Evolutionary conservation across 108 stramenopile species (phyloP).

Genomic region (Phaeodactylum tricornutum): DNA sequence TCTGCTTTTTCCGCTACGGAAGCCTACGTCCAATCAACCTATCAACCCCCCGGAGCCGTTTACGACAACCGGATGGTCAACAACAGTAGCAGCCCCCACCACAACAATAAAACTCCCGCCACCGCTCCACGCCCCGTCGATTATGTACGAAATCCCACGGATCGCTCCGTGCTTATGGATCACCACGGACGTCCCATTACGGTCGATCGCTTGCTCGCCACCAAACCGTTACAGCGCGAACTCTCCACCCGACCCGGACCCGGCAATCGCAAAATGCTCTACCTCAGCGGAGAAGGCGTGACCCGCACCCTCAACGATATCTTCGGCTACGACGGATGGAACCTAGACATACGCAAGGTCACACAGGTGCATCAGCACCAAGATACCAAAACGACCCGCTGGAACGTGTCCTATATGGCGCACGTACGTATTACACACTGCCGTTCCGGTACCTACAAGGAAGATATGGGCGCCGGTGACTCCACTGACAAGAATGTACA

Average conservation of each 20-base stretch:
- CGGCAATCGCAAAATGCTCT: conserved; percentile 61
- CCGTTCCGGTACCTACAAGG: conserved; percentile 44
- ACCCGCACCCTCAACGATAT: conserved; percentile 73
- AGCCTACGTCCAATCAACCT: no score
- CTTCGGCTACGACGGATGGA: conserved; percentile 82
- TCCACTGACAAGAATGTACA: conserved; percentile 52
- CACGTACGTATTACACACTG: conserved; percentile 58
- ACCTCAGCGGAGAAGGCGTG: conserved; percentile 70
- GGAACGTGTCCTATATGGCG: conserved; percentile 51
- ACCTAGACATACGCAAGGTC: conserved; percentile 44
- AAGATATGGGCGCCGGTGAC: conserved; percentile 79
- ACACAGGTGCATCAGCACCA: conserved; percentile 32
- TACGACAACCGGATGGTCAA: no score
- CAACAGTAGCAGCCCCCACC: no score
- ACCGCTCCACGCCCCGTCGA: no score
- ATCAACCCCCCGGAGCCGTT: no score
- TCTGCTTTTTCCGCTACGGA: no score
- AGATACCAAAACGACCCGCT: conserved; percentile 22
- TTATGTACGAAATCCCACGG: conserved; percentile 28
- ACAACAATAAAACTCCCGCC: no score
- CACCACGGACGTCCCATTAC: conserved; percentile 32
- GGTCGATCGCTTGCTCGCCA: conserved; percentile 48
- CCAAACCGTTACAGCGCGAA: conserved; percentile 57
- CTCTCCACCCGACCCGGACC: conserved; percentile 65
- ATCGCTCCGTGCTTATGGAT: conserved; percentile 31